phyloP scores from a whole-genome alignment of 2,329 filamentous ascomycete genomes.

The Cercospora janseana region DNA sequence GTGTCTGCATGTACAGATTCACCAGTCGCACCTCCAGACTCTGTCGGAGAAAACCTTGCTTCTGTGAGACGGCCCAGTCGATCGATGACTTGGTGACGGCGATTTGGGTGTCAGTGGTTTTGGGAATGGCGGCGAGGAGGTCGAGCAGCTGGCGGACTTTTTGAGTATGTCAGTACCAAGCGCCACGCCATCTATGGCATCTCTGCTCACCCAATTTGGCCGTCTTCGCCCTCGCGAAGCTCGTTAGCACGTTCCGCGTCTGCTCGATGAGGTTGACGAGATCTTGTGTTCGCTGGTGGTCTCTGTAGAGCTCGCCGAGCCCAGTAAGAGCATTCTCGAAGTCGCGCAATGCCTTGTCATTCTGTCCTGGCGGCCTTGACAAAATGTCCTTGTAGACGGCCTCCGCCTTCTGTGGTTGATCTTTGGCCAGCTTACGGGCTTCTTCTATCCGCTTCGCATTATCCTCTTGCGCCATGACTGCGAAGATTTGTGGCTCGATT shows the following conservation, averaged over 20 bases:
- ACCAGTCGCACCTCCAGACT: constrained; percentile 97
- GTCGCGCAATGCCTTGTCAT: constrained; percentile 81
- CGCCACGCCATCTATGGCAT: too few species aligned
- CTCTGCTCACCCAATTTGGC: constrained; percentile 82
- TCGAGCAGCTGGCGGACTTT: constrained; percentile 89
- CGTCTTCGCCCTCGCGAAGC: constrained; percentile 98
- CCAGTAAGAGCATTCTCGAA: constrained; percentile 88
- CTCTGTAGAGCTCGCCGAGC: constrained; percentile 87
- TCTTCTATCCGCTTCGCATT: constrained; percentile 72
- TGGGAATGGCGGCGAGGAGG: constrained; percentile 88
- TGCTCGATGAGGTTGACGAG: constrained; percentile 86
- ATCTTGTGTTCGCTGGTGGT: constrained; percentile 78
- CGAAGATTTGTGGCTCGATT: too few species aligned
- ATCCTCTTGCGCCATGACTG: constrained; percentile 51
- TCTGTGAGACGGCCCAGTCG: constrained; percentile 95
- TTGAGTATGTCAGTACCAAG: constrained; percentile 2
- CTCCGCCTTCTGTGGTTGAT: constrained; percentile 80
- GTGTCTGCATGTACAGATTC: constrained; percentile 91
- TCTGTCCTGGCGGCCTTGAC: constrained; percentile 77
- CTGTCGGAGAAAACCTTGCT: constrained; percentile 92
- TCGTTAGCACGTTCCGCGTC: constrained; percentile 86
- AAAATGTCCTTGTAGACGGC: constrained; percentile 86
- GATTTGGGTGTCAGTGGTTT: constrained; percentile 92
- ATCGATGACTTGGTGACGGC: constrained; percentile 97
- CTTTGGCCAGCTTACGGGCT: constrained; percentile 79